Evolutionary conservation across 805 yeast species (phyloP), one percentile per base, ranked within the genome.

Genomic region (Candida jianshihensis): DNA sequence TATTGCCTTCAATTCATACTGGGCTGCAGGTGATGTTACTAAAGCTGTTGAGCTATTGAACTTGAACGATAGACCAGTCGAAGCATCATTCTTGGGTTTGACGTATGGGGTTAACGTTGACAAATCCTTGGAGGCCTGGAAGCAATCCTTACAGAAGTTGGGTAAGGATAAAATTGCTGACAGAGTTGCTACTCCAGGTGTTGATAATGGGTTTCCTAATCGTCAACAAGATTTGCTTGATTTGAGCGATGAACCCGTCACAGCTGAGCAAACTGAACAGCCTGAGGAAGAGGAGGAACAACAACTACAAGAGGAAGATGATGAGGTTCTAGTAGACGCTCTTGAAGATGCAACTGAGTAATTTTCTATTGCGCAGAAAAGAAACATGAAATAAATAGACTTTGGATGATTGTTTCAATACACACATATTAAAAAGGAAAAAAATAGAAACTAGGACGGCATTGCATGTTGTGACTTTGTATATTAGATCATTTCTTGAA

Each of bases 1-100:
- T 59, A 67, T 89, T 39, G 95, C 97, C 19, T 92, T 88, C 68
- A 87, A 85, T 55, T 82, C 96, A 11, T 78, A 78, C 58, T 92
- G 97, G 97, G 66, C 78, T 37, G 73, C 81, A 22, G 90, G 95
- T 27, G 83, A 87, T 54, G 66, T 76, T 26, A 61, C 64, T 14
- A 66, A 70, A 29, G 82, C 89, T 46, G 68, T 79, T 37, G 73
- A 75, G 17, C 65, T 92, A 45, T 70, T 92, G 49, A 67, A 73
- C 32, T 67, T 72, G 52, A 72, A 86, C 36, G 84, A 75, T 26
- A 75, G 95, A 56, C 68, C 67, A 40, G 69, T 95, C 2, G 98
- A 92, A 60, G 96, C 96, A 22, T 73, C 96, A 3, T 56, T 92
- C 43, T 73, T 92, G 45, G 83, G 83, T 26, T 66, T 71, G 32